Evolutionary conservation across 2,329 filamentous ascomycete species (phyloP).

Genomic region (Fusarium sp.): DNA sequence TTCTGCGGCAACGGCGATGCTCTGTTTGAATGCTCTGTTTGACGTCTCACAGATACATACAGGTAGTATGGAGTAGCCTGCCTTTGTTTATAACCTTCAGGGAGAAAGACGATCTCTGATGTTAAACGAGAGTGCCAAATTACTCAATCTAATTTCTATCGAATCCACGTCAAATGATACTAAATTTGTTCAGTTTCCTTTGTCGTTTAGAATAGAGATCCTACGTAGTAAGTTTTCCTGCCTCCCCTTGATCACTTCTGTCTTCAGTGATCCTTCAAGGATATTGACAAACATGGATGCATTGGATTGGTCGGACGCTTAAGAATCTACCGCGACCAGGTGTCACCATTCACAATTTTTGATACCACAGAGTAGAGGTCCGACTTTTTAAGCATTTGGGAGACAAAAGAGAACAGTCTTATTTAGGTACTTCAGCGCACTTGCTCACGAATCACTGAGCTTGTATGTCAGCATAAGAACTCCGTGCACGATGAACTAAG

Average conservation of each 20-base stretch:
- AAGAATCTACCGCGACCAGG: constrained; percentile 11
- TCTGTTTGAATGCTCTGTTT: not conserved
- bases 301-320: constrained; percentile 5
- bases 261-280: constrained; percentile 2
- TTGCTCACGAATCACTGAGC: not conserved
- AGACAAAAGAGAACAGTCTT: not conserved
- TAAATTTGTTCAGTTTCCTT: not conserved
- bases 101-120: not conserved
- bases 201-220: not conserved
- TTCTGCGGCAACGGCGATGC: not conserved
- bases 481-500: not conserved
- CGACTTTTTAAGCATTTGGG: not conserved
- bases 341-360: not conserved
- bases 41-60: not conserved
- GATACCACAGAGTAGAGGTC: not conserved
- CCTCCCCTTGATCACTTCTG: not conserved
- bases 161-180: not conserved
- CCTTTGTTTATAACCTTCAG: not conserved
- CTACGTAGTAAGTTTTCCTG: not conserved
- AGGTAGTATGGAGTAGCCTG: not conserved
- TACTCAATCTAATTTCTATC: not conserved
- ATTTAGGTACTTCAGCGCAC: not conserved
- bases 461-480: not conserved
- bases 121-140: not conserved
- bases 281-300: not conserved